Evolutionary conservation across 2,329 filamentous ascomycete genomes (phyloP).

Genomic region (Bimuria novae-zelandiae): DNA sequence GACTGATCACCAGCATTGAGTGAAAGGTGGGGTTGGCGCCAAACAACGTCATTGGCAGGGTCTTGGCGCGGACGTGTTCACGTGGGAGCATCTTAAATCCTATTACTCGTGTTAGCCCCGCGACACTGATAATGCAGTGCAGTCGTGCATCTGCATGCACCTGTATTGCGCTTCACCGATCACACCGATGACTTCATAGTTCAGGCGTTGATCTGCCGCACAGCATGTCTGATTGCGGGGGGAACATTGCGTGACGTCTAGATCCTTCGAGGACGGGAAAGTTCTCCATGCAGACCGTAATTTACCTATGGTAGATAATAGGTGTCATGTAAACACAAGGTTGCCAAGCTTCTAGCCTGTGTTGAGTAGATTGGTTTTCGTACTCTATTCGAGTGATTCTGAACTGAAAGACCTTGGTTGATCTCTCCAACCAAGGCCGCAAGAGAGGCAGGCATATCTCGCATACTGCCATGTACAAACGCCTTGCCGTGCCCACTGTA

Average conservation of each 20-base stretch:
- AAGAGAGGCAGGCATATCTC: not conserved
- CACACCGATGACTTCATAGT: slow-evolving; percentile 3
- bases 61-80: not conserved
- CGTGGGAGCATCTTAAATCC: not conserved
- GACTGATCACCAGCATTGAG: slow-evolving; percentile 31
- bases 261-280: not conserved
- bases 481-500: slow-evolving; percentile 7
- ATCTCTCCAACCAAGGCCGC: too few species aligned
- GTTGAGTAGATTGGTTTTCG: too few species aligned
- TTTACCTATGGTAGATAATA: too few species aligned
- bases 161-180: not conserved
- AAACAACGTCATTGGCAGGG: slow-evolving; percentile 23
- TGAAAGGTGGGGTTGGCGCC: slow-evolving; percentile 24
- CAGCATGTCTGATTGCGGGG: not conserved
- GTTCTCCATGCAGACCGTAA: not conserved
- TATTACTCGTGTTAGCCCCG: not conserved
- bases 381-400: too few species aligned
- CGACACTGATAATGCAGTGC: slow-evolving; percentile 6
- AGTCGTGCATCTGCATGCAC: not conserved
- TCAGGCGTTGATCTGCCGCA: not conserved
- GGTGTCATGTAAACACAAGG: too few species aligned
- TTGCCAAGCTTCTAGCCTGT: too few species aligned
- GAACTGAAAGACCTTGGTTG: too few species aligned
- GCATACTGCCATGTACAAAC: slow-evolving; percentile 4
- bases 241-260: not conserved